Percentiles rank a stretch among this genome's conserved stretches.
These are phyloP conservation scores for Alternaria hordeiaustralica DNA, from an alignment of 2,329 filamentous ascomycete genomes.

Conservation along the genomic window DNA sequence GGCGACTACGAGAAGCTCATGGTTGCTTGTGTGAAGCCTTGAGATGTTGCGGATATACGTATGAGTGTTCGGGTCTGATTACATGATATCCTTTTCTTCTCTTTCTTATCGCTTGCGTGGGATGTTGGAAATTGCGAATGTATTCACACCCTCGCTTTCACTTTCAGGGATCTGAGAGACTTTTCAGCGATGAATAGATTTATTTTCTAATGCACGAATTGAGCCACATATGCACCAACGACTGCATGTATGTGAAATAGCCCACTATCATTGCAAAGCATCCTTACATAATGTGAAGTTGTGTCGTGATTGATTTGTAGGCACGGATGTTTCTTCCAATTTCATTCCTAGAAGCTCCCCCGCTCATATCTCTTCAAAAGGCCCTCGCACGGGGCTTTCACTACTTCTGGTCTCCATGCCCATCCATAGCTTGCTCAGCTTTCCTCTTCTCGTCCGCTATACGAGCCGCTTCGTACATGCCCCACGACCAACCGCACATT, in stretches of 20 bases:
- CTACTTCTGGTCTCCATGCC: neutral
- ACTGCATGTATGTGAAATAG: too few species aligned
- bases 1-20: conserved; percentile 81
- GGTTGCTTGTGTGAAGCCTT: conserved; percentile 66
- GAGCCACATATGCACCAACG: neutral
- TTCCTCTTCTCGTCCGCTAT: neutral
- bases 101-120: neutral
- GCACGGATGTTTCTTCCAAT: neutral
- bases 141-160: too few species aligned
- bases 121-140: too few species aligned
- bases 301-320: too few species aligned
- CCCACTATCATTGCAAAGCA: too few species aligned
- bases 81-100: conserved; percentile 1
- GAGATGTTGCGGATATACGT: neutral
- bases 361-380: neutral
- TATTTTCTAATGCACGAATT: neutral
- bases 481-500: conserved; percentile 1
- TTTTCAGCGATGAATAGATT: neutral
- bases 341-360: too few species aligned
- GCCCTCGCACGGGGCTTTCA: neutral
- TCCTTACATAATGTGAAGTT: too few species aligned
- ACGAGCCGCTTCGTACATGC: neutral
- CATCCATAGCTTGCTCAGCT: neutral
- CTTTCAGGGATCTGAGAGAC: neutral
- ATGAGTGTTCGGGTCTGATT: neutral